phyloP scores from a whole-genome alignment of 1,139 yeast genomes.

The Candida neerlandica region DNA sequence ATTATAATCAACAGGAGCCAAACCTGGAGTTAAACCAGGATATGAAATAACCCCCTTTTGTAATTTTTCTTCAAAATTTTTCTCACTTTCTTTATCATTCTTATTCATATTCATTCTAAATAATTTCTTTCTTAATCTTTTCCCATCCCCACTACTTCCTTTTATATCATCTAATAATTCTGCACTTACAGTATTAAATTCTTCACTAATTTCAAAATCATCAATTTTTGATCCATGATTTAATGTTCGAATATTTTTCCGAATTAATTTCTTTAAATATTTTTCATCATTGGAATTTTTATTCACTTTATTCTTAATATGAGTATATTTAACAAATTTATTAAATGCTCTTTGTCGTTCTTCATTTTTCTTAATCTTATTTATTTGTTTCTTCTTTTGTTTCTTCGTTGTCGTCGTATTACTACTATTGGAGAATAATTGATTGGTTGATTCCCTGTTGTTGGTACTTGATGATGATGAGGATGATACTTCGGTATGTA shows the following conservation, averaged over 20 bases:
- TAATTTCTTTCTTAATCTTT: constrained; percentile 30
- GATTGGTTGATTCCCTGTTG: constrained; percentile 7
- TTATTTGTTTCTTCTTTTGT: constrained; percentile 30
- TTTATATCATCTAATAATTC: constrained; percentile 36
- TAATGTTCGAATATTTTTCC: constrained; percentile 49
- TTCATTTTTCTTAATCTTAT: constrained; percentile 36
- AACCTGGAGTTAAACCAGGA: constrained; percentile 86
- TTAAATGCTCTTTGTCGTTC: constrained; percentile 44
- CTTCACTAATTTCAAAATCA: constrained; percentile 45
- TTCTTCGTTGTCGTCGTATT: constrained; percentile 24
- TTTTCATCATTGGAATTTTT: constrained; percentile 48
- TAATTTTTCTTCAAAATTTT: constrained; percentile 47
- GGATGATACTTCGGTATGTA: constrained; percentile 32
- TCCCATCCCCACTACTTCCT: constrained; percentile 21
- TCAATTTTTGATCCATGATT: constrained; percentile 49
- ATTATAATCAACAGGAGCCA: constrained; percentile 81
- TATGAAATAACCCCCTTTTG: constrained; percentile 46
- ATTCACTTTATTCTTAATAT: constrained; percentile 40
- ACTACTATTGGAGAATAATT: background rate
- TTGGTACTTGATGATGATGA: constrained; percentile 7
- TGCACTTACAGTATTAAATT: constrained; percentile 44
- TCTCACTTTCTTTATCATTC: constrained; percentile 13
- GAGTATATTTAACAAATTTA: constrained; percentile 53
- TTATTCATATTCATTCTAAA: background rate
- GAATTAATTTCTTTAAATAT: constrained; percentile 51